Conservation (phyloP, 768 basidiomycete genomes). For the Mycena venus region DNA sequence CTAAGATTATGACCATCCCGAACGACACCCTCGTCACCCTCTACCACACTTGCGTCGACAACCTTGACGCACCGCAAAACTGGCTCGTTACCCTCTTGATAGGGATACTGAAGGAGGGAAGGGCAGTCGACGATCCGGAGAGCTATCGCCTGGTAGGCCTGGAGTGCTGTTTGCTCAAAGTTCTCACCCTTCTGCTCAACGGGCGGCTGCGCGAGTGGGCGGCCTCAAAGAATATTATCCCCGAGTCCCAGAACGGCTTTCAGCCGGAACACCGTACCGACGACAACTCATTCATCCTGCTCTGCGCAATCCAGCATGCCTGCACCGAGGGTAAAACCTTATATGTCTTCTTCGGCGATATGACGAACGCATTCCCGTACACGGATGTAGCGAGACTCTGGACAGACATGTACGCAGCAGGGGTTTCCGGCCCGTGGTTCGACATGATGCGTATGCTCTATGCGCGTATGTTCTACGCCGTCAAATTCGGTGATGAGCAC, state of each 20-base stretch:
- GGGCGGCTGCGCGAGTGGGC: conserved; percentile 30
- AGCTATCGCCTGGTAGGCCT: conserved; percentile 34
- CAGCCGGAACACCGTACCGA: conserved; percentile 38
- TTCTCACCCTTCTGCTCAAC: conserved; percentile 36
- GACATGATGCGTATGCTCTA: neutral
- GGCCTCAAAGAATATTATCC: conserved; percentile 33
- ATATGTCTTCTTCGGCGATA: no score
- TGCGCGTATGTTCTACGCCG: neutral
- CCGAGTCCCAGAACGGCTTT: conserved; percentile 48
- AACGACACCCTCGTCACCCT: neutral
- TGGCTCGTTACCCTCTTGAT: no score
- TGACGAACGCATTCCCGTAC: no score
- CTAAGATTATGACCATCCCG: neutral
- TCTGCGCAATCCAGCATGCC: conserved; percentile 34
- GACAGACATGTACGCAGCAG: conserved; percentile 34
- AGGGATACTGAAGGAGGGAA: conserved; percentile 28
- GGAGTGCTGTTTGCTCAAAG: conserved; percentile 35
- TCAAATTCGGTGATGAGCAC: neutral
- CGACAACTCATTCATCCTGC: conserved; percentile 43
- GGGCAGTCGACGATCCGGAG: conserved; percentile 23
- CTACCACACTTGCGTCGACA: neutral
- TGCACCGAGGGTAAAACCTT: no score
- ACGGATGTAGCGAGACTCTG: conserved; percentile 45
- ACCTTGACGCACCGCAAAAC: no score
- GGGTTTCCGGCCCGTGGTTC: neutral